These are phyloP conservation scores for Boeremia lycopersici DNA, from an alignment of 2,329 filamentous ascomycete species.

Conservation along the genomic window DNA sequence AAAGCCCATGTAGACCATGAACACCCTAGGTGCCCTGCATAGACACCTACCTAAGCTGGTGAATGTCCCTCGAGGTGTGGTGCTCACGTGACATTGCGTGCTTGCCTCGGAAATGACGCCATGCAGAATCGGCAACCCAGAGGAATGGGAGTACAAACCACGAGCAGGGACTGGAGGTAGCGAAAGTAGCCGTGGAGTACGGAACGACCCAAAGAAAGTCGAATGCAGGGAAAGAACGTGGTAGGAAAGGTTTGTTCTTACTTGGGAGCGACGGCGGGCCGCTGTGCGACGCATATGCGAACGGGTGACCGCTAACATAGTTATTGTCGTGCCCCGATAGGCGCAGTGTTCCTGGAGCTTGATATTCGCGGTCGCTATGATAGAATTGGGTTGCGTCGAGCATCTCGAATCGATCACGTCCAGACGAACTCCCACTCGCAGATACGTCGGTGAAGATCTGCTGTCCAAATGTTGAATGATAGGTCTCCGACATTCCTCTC, in stretches of 20 bases:
- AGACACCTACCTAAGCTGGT: conserved; percentile 28
- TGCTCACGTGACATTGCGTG: conserved; percentile 30
- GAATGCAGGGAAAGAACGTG: conserved; percentile 9
- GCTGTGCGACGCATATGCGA: conserved; percentile 31
- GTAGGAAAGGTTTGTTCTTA: conserved; percentile 22
- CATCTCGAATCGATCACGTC: conserved; percentile 43
- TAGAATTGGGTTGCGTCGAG: conserved; percentile 38
- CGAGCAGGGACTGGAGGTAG: conserved; percentile 13
- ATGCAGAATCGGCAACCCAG: conserved; percentile 26
- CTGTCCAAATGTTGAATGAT: conserved; percentile 43
- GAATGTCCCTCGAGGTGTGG: conserved; percentile 15
- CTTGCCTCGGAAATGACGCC: conserved; percentile 28
- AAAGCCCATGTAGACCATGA: conserved; percentile 5
- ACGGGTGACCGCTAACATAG: conserved; percentile 23
- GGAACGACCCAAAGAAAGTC: conserved; percentile 13
- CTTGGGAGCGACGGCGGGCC: conserved; percentile 28
- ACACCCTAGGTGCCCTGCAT: conserved; percentile 15
- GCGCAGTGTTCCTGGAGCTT: conserved; percentile 24
- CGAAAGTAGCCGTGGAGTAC: conserved; percentile 8
- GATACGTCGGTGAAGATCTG: conserved; percentile 45
- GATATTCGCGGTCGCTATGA: conserved; percentile 31
- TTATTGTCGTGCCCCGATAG: conserved; percentile 21
- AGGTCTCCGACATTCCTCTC: conserved; percentile 46
- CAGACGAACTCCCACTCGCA: conserved; percentile 50
- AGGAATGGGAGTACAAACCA: conserved; percentile 17